A percentile compares a stretch with the other conserved stretches of the same genome.
These are phyloP conservation scores for Capronia epimyces DNA, from an alignment of 2,329 filamentous ascomycete genomes.

Conservation along the genomic window DNA sequence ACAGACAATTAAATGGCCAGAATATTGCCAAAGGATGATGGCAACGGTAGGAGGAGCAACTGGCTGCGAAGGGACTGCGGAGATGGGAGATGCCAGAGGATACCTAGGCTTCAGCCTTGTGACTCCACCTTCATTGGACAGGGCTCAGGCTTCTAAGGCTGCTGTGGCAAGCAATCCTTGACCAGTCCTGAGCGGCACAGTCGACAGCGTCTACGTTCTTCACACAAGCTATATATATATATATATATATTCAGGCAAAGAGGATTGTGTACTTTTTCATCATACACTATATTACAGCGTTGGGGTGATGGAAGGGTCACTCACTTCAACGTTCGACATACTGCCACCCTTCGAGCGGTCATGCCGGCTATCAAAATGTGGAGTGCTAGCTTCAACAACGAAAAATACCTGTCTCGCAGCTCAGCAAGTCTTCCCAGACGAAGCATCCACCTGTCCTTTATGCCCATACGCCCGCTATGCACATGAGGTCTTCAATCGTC, in stretches of 20 bases:
- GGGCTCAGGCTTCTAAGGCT: not conserved
- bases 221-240: not conserved
- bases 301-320: not conserved
- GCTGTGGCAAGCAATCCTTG: not conserved
- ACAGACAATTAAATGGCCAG: not conserved
- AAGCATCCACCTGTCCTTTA: conserved; percentile 4
- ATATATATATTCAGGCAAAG: not conserved
- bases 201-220: not conserved
- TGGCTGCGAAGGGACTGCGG: not conserved
- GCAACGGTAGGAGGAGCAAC: not conserved
- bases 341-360: not conserved
- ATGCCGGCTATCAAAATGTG: not conserved
- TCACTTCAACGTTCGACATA: conserved; percentile 3
- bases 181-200: not conserved
- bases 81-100: not conserved
- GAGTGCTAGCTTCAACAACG: conserved; percentile 1
- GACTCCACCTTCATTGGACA: not conserved
- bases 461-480: conserved; percentile 25
- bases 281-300: conserved; percentile 22
- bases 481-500: conserved; percentile 7
- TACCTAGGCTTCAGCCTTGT: not conserved
- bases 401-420: not conserved
- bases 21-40: not conserved
- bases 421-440: not conserved
- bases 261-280: conserved; percentile 8